These are phyloP conservation scores for Rhizophlyctis rosea DNA, from an alignment of 192 early-diverging fungal genomes.

Conservation along the genomic window DNA sequence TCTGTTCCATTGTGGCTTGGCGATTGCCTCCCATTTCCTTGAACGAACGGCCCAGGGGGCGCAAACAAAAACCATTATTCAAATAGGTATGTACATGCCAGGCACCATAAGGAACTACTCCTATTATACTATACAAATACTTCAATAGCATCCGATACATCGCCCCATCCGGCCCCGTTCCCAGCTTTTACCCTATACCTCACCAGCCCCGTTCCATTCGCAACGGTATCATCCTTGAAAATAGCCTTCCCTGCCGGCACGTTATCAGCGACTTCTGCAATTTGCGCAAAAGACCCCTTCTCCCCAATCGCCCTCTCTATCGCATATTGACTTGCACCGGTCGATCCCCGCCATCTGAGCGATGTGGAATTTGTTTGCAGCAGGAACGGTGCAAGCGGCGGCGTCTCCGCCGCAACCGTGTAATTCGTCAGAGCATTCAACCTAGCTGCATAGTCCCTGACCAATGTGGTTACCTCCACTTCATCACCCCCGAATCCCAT, in stretches of 20 bases:
- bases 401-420: conserved; percentile 2
- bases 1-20: too few species aligned
- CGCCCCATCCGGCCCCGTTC: neutral
- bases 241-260: neutral
- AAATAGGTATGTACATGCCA: too few species aligned
- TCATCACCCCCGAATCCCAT: conserved; percentile 20
- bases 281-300: neutral
- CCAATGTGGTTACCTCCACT: neutral
- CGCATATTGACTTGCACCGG: conserved; percentile 11
- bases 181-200: conserved; percentile 3
- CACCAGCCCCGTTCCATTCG: too few species aligned
- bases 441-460: neutral
- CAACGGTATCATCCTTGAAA: neutral
- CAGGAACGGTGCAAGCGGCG: conserved; percentile 14
- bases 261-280: neutral
- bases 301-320: conserved; percentile 3
- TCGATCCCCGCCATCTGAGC: conserved; percentile 13
- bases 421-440: neutral
- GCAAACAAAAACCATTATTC: too few species aligned
- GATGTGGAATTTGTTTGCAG: neutral
- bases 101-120: too few species aligned
- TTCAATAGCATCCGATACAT: neutral
- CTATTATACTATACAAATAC: too few species aligned
- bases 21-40: too few species aligned
- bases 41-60: too few species aligned